A percentile compares a stretch with the other conserved stretches of the same genome.
These are phyloP conservation scores for Suillus subalutaceus DNA, from an alignment of 768 basidiomycete genomes.

Conservation along the genomic window DNA sequence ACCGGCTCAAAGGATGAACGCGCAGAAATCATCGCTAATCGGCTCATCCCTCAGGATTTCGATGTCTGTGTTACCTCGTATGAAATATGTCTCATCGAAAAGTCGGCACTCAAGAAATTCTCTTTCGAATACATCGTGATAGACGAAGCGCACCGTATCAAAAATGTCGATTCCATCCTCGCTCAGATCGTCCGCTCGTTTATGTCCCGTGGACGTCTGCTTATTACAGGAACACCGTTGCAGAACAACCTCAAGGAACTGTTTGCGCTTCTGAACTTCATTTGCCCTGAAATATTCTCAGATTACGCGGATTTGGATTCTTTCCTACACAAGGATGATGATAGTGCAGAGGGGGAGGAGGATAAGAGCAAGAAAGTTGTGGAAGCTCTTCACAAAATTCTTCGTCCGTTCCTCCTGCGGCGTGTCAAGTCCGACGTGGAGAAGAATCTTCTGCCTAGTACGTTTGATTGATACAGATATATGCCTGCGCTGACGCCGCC, in stretches of 20 bases:
- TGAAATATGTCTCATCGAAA: constrained; percentile 96
- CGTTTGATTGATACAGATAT: background rate
- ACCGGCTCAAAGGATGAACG: constrained; percentile 92
- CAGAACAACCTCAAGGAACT: constrained; percentile 98
- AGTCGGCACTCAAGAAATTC: constrained; percentile 89
- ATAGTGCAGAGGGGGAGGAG: constrained; percentile 66
- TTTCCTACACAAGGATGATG: constrained; percentile 90
- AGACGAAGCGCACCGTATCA: constrained; percentile 99
- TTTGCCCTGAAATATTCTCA: constrained; percentile 95
- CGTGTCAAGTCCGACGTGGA: constrained; percentile 97
- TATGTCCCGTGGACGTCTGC: constrained; percentile 81
- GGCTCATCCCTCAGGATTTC: constrained; percentile 85
- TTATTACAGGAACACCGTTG: constrained; percentile 96
- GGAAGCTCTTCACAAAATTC: constrained; percentile 95
- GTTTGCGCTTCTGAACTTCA: constrained; percentile 91
- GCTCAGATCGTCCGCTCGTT: constrained; percentile 94
- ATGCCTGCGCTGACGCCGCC: constrained; percentile 5
- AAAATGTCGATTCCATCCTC: constrained; percentile 96
- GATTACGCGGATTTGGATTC: constrained; percentile 89
- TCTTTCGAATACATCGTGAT: constrained; percentile 98
- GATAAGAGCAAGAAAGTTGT: constrained; percentile 92
- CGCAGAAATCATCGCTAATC: constrained; percentile 73
- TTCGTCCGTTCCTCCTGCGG: constrained; percentile 91
- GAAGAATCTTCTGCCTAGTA: constrained; percentile 91
- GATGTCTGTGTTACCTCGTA: constrained; percentile 96